Conservation (phyloP, 2,329 filamentous ascomycete genomes). For the Aspergillus novofumigatus region DNA sequence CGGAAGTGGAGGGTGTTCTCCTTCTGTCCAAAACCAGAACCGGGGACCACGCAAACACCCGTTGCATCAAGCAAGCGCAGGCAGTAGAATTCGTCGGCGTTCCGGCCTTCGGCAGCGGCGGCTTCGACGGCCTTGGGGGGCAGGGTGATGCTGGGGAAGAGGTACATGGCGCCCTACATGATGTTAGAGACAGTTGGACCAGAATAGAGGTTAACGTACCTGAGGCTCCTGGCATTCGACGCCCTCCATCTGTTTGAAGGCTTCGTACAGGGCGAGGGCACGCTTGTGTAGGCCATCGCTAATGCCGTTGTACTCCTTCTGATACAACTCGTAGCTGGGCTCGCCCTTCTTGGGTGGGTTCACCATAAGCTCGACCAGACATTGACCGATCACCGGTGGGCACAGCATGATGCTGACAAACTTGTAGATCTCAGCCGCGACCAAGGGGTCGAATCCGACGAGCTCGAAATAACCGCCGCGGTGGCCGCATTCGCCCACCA, state of each 20-base stretch:
- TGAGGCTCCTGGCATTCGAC: slow-evolving; percentile 83
- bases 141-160: slow-evolving; percentile 90
- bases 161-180: slow-evolving; percentile 86
- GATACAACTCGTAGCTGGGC: slow-evolving; percentile 78
- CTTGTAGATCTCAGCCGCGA: slow-evolving; percentile 95
- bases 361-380: slow-evolving; percentile 95
- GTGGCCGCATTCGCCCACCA: slow-evolving; percentile 98
- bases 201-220: slow-evolving; percentile 36
- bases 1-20: slow-evolving; percentile 89
- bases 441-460: slow-evolving; percentile 77
- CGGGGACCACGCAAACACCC: slow-evolving; percentile 89
- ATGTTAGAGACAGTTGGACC: neutral
- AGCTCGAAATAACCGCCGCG: slow-evolving; percentile 98
- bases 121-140: slow-evolving; percentile 71
- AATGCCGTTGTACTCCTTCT: slow-evolving; percentile 79
- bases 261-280: slow-evolving; percentile 79
- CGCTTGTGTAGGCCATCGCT: slow-evolving; percentile 73
- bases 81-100: slow-evolving; percentile 90
- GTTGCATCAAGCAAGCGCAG: slow-evolving; percentile 87
- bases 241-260: slow-evolving; percentile 92
- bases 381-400: slow-evolving; percentile 91
- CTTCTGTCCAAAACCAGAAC: slow-evolving; percentile 90
- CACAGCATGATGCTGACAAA: slow-evolving; percentile 97
- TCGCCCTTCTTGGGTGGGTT: slow-evolving; percentile 85
- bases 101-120: slow-evolving; percentile 67